phyloP scores from a whole-genome alignment of 1,139 yeast species.

The Hansenula lynferdii region DNA sequence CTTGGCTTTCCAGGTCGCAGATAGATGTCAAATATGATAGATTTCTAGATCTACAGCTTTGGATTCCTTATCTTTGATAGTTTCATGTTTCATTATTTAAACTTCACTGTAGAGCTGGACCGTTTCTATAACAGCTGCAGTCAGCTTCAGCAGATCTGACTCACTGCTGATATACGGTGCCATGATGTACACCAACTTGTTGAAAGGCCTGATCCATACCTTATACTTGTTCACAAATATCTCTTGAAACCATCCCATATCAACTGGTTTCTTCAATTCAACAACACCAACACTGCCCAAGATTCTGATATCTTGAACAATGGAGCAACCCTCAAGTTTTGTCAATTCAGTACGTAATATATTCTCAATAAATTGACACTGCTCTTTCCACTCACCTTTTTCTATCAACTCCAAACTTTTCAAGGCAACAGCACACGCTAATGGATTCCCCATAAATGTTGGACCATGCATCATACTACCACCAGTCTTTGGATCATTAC shows the following conservation, averaged over 20 bases:
- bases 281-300: slow-evolving; percentile 28
- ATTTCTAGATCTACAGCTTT: too few relatives aligned
- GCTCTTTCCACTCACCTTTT: slow-evolving; percentile 21
- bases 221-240: slow-evolving; percentile 15
- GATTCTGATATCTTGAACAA: slow-evolving; percentile 24
- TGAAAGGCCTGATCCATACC: slow-evolving; percentile 26
- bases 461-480: slow-evolving; percentile 30
- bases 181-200: slow-evolving; percentile 24
- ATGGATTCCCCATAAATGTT: slow-evolving; percentile 33
- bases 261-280: slow-evolving; percentile 21
- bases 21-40: too few relatives aligned
- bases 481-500: slow-evolving; percentile 16
- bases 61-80: too few relatives aligned
- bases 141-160: slow-evolving; percentile 12
- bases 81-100: too few relatives aligned
- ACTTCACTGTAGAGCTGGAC: too few relatives aligned
- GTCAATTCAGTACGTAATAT: slow-evolving; percentile 12
- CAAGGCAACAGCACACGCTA: slow-evolving; percentile 29
- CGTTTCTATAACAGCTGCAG: slow-evolving; percentile 2
- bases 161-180: slow-evolving; percentile 24
- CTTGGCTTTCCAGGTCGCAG: too few relatives aligned
- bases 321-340: slow-evolving; percentile 11
- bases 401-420: slow-evolving; percentile 26
- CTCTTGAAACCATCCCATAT: slow-evolving; percentile 21
- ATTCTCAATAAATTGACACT: slow-evolving; percentile 19